Evolutionary conservation across 306 rosid species (phyloP).

Genomic region (Inga oerstediana): DNA sequence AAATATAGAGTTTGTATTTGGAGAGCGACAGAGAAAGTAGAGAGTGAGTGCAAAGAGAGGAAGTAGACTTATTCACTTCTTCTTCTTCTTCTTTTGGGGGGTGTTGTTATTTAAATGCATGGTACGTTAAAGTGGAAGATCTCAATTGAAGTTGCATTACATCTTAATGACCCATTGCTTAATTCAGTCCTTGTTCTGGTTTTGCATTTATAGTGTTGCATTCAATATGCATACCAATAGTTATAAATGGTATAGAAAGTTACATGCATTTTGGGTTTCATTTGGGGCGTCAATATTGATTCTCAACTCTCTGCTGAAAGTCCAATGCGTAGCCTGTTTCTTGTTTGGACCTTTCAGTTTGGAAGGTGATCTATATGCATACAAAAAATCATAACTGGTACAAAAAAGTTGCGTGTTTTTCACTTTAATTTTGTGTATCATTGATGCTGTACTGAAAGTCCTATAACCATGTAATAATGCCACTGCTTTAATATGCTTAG

Average conservation of each 20-base stretch:
- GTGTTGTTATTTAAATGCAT: not conserved
- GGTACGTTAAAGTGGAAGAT: not conserved
- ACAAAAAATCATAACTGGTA: no score
- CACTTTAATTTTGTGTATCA: no score
- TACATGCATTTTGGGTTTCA: not conserved
- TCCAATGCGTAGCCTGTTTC: not conserved
- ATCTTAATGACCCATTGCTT: not conserved
- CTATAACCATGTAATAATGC: not conserved
- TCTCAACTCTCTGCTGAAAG: not conserved
- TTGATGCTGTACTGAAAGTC: not conserved
- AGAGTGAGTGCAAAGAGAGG: not conserved
- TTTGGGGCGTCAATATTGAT: not conserved
- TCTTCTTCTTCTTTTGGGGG: no score
- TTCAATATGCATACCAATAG: not conserved
- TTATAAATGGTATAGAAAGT: not conserved
- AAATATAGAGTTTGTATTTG: not conserved
- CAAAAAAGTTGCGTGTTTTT: no score
- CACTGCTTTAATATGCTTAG: not conserved
- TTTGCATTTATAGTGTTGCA: not conserved
- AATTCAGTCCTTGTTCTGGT: not conserved
- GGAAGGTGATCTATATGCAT: no score
- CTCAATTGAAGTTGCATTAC: not conserved
- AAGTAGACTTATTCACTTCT: not conserved
- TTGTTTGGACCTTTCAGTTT: not conserved
- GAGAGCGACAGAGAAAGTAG: not conserved